Percentiles rank a stretch among this genome's conserved stretches.
Conservation (phyloP, 129 eudicot species). For the Ambrosia trifida region DNA sequence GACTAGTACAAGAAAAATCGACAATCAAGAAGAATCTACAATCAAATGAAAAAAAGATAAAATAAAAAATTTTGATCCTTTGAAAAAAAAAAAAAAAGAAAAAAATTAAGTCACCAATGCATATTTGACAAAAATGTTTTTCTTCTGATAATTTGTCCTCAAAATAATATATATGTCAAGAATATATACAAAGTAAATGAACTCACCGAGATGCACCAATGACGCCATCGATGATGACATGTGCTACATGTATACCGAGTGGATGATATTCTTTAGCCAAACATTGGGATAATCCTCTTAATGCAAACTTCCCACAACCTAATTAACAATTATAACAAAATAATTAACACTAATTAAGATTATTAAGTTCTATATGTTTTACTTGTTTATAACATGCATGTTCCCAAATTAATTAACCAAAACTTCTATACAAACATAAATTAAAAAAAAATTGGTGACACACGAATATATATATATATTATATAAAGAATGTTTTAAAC, state of each 20-base stretch:
- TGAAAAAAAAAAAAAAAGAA: not conserved
- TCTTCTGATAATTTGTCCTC: not conserved
- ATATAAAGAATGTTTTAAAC: too few species aligned
- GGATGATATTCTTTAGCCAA: conserved; percentile 77
- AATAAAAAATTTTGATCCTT: not conserved
- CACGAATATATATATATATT: too few species aligned
- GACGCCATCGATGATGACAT: conserved; percentile 71
- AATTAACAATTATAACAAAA: not conserved
- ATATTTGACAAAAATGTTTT: conserved; percentile 9
- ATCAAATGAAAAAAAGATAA: not conserved
- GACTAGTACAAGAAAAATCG: not conserved
- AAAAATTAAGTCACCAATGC: not conserved
- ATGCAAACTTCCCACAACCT: conserved; percentile 85
- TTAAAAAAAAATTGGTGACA: too few species aligned
- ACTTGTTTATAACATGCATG: not conserved
- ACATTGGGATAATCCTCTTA: conserved; percentile 74
- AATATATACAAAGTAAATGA: conserved; percentile 9
- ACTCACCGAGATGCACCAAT: conserved; percentile 61
- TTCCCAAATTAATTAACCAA: too few species aligned
- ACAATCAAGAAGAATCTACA: conserved; percentile 21
- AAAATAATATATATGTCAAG: not conserved
- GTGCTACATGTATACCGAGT: conserved; percentile 76
- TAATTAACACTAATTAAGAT: not conserved
- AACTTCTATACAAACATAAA: too few species aligned
- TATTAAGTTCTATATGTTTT: too few species aligned